Evolutionary conservation across 345 rosid genomes (phyloP).

Genomic region (Gossypium raimondii): DNA sequence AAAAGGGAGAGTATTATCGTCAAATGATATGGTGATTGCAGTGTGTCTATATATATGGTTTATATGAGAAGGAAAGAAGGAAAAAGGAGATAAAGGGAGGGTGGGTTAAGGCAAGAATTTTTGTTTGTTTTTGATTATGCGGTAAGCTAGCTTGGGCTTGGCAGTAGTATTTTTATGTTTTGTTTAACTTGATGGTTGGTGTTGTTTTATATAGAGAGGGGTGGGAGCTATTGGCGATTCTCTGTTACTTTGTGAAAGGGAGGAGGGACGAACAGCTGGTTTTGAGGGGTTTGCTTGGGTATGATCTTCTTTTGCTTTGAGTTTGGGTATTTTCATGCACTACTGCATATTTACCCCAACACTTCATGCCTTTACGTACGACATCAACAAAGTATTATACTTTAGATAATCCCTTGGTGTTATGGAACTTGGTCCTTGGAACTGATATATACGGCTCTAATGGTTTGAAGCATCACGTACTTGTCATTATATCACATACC

Average conservation of each 20-base stretch:
- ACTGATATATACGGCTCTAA: background rate
- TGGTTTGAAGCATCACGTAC: background rate
- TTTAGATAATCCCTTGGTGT: slow-evolving; percentile 5
- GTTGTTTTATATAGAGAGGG: slow-evolving; percentile 37
- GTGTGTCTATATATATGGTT: background rate
- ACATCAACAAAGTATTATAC: background rate
- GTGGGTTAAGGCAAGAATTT: slow-evolving; percentile 12
- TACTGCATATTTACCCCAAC: background rate
- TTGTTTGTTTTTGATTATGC: background rate
- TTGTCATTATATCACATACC: no score
- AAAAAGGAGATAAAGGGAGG: slow-evolving; percentile 6
- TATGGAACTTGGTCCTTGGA: slow-evolving; percentile 3
- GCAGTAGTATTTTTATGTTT: no score
- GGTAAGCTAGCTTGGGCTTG: no score
- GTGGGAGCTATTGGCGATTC: background rate
- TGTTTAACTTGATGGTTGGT: slow-evolving; percentile 14
- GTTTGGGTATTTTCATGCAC: slow-evolving; percentile 10
- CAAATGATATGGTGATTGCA: background rate
- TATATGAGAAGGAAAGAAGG: background rate
- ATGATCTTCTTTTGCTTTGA: background rate
- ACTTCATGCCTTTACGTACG: background rate
- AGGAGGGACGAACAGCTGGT: slow-evolving; percentile 25
- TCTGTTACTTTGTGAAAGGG: slow-evolving; percentile 8
- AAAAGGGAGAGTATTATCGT: background rate
- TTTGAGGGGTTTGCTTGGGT: background rate